Evolutionary conservation across 106 monocot genomes (phyloP).

Genomic region (Narthecium ossifragum): DNA sequence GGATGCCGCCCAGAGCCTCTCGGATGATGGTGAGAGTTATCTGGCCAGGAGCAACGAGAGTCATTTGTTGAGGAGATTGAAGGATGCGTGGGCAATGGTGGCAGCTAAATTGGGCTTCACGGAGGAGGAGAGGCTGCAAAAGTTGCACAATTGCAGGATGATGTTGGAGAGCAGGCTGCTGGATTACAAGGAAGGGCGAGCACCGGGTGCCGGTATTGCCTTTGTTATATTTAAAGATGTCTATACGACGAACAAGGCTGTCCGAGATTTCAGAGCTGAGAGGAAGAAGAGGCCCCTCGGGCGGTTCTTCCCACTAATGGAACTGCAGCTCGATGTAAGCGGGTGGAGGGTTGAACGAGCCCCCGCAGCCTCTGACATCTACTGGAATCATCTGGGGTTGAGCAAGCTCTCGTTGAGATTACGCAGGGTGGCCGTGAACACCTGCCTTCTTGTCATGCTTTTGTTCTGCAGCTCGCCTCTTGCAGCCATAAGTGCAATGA

Average conservation of each 20-base stretch:
- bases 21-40: not conserved
- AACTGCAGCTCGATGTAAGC: conserved; percentile 81
- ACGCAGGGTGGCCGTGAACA: conserved; percentile 72
- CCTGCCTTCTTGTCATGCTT: conserved; percentile 81
- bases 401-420: conserved; percentile 60
- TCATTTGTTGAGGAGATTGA: conserved; percentile 22
- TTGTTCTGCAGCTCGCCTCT: conserved; percentile 93
- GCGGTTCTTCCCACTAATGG: conserved; percentile 84
- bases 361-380: conserved; percentile 88
- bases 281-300: conserved; percentile 74
- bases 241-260: conserved; percentile 83
- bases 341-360: conserved; percentile 93
- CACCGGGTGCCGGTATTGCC: conserved; percentile 80
- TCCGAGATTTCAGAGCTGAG: conserved; percentile 73
- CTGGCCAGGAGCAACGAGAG: conserved; percentile 5
- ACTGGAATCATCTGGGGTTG: conserved; percentile 93
- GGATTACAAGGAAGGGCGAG: conserved; percentile 72
- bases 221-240: conserved; percentile 95
- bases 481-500: conserved; percentile 70
- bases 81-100: conserved; percentile 21
- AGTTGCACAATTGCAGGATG: conserved; percentile 45
- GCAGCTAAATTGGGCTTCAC: conserved; percentile 50
- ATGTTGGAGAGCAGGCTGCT: conserved; percentile 43
- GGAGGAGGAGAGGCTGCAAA: conserved; percentile 66
- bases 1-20: conserved; percentile 16